phyloP scores from a whole-genome alignment of 495 filamentous ascomycete genomes.

The Lasiosphaeria miniovina region DNA sequence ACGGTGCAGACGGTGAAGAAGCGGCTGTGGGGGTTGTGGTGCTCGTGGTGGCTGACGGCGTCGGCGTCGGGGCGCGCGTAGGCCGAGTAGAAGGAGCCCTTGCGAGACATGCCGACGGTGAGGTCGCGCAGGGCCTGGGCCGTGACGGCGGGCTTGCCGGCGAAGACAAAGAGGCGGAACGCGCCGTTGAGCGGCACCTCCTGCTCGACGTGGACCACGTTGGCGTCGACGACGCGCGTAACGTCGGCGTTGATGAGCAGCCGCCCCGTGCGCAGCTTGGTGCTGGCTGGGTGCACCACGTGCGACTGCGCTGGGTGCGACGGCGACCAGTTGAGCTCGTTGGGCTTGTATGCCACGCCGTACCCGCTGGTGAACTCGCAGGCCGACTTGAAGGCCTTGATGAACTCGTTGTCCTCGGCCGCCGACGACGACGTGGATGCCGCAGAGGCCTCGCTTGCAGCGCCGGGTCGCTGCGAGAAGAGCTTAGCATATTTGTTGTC shows the following conservation, averaged over 20 bases:
- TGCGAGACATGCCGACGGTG: slow-evolving; percentile 58
- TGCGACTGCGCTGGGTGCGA: slow-evolving; percentile 66
- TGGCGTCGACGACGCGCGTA: slow-evolving; percentile 79
- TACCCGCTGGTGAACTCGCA: slow-evolving; percentile 71
- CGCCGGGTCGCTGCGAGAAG: slow-evolving; percentile 58
- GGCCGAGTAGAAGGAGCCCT: slow-evolving; percentile 64
- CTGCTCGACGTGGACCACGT: slow-evolving; percentile 83
- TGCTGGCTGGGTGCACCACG: slow-evolving; percentile 61
- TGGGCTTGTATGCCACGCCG: slow-evolving; percentile 64
- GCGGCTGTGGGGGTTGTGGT: slow-evolving; percentile 74
- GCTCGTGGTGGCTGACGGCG: slow-evolving; percentile 72
- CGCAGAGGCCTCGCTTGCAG: slow-evolving; percentile 48
- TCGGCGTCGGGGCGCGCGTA: slow-evolving; percentile 61
- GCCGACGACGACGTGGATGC: slow-evolving; percentile 31
- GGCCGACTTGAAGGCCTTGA: slow-evolving; percentile 66
- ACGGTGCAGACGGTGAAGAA: slow-evolving; percentile 78
- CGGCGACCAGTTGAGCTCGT: slow-evolving; percentile 61
- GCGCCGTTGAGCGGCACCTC: slow-evolving; percentile 83
- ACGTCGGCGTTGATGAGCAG: slow-evolving; percentile 73
- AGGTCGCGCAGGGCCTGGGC: slow-evolving; percentile 65
- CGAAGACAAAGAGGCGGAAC: slow-evolving; percentile 83
- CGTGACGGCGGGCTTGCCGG: slow-evolving; percentile 60
- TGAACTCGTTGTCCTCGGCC: slow-evolving; percentile 62
- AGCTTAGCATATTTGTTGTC: slow-evolving; percentile 69
- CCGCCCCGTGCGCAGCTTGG: slow-evolving; percentile 63